Base-by-base conservation (phyloP, 139 green algal species). In the Chlorella sorokiniana region DNA sequence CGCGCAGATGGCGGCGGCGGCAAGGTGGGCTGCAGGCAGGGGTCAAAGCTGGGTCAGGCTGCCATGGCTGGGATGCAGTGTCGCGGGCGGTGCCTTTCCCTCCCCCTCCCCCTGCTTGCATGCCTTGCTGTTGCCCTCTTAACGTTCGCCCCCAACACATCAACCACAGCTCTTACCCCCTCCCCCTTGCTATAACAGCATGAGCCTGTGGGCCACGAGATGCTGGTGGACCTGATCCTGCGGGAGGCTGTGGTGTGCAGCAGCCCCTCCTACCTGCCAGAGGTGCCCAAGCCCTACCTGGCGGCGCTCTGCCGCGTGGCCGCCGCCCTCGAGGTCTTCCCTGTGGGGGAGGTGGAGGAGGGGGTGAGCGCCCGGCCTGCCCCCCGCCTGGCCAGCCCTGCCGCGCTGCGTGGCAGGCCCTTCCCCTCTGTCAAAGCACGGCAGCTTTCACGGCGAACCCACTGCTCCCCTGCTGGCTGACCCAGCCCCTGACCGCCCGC, bases 261-360 rank as follows among this genome's bases (percentile, higher is more conserved):
- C 61, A 16, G 3, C 42, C 56, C 18, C 10, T 6, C 56, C 18
- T 65, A 76, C 10, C 10, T 71, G 23, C 35, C 51, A 1, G 78
- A 72, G 33, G 62, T 84, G 40, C 78, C 84, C 75, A 89, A 89
- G 69, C 74, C 84, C 20, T 89, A 89, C 69, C 48, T 87, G 38
- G 71, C 76, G 22, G 80, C 74, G 3, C 73, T 90, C 44, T 83
- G 81, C 71, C 85, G 85, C 64, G 31, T 82, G 25, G 74, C 79
- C 29, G 41, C 51, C 1, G 51, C 68, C 33, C 70, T 88, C 29
- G 76, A 81, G 37, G 77, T 82, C 45, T 75, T 59, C 48, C 78
- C 78, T 35, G 78, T 69, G 45, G 67, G 40, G 1, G 44, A 83
- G 51, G 67, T 44, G 2, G 52, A 79, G 73, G 52, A 61, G 27